Percentiles rank a stretch among this genome's conserved stretches.
These are phyloP conservation scores for Lentinula lateritia DNA, from an alignment of 768 basidiomycete genomes.

Conservation along the genomic window DNA sequence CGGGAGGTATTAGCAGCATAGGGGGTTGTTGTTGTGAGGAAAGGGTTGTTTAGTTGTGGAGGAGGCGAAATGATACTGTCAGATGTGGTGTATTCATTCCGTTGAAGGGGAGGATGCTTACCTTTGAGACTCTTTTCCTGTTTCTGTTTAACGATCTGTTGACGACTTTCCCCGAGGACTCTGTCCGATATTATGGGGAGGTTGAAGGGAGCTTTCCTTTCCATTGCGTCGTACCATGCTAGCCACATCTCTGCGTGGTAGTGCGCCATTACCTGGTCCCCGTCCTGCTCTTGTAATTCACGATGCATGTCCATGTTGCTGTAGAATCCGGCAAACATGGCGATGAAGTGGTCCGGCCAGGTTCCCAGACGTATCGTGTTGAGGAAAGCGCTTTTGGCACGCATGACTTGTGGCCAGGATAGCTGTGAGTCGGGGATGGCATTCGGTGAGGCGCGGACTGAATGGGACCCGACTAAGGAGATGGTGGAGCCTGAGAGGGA, in stretches of 20 bases:
- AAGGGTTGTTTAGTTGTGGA: background rate
- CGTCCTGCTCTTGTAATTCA: background rate
- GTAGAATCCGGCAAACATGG: slow-evolving; percentile 5
- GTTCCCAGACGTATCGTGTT: background rate
- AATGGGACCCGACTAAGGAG: background rate
- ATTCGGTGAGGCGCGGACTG: background rate
- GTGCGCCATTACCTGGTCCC: background rate
- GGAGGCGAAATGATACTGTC: too few species aligned
- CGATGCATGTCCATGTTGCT: slow-evolving; percentile 7
- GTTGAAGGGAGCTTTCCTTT: background rate
- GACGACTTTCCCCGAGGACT: background rate
- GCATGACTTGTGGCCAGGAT: slow-evolving; percentile 1
- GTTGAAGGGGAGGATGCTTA: background rate
- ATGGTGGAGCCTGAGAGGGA: background rate
- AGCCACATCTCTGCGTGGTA: background rate
- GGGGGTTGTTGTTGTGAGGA: too few species aligned
- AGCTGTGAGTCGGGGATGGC: background rate
- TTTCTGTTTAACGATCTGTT: background rate
- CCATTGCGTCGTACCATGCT: background rate
- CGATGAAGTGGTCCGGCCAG: background rate
- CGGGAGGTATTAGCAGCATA: too few species aligned
- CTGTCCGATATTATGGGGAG: background rate
- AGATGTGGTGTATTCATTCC: too few species aligned
- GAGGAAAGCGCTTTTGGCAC: background rate
- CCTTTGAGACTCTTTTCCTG: background rate